These are phyloP conservation scores for Termitomyces sp. DNA, from an alignment of 768 basidiomycete species.

Conservation along the genomic window DNA sequence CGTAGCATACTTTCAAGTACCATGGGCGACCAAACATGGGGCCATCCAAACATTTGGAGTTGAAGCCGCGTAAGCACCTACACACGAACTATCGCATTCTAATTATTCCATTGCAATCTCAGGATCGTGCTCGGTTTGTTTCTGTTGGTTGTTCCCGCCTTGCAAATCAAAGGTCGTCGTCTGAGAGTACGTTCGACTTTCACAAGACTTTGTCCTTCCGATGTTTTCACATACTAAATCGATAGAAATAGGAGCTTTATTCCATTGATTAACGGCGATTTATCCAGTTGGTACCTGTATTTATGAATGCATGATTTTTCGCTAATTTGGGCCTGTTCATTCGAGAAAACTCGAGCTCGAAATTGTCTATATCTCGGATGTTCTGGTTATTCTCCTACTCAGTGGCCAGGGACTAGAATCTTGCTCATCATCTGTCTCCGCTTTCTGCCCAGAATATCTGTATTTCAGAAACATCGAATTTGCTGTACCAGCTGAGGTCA, in stretches of 20 bases:
- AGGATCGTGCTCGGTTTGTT: conserved; percentile 46
- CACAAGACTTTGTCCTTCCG: not conserved
- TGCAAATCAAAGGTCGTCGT: conserved; percentile 39
- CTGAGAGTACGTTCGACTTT: conserved; percentile 32
- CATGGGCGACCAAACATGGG: conserved; percentile 48
- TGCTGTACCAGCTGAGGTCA: too few relatives aligned
- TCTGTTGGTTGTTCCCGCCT: conserved; percentile 39
- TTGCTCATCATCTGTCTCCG: not conserved
- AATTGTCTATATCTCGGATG: not conserved
- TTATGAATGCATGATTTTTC: not conserved
- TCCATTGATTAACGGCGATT: conserved; percentile 5
- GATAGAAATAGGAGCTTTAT: conserved; percentile 15
- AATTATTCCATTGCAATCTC: not conserved
- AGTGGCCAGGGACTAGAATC: not conserved
- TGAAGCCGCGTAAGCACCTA: conserved; percentile 42
- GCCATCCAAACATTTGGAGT: conserved; percentile 50
- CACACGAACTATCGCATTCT: not conserved
- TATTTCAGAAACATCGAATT: too few relatives aligned
- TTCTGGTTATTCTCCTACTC: not conserved
- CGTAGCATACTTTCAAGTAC: conserved; percentile 55
- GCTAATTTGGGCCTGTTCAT: not conserved
- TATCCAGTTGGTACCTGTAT: not conserved
- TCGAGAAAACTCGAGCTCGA: not conserved
- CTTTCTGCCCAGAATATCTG: not conserved
- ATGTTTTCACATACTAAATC: not conserved